phyloP scores from a whole-genome alignment of 371 early-diverging fungal species.

The Conidiobolus incongruus region DNA sequence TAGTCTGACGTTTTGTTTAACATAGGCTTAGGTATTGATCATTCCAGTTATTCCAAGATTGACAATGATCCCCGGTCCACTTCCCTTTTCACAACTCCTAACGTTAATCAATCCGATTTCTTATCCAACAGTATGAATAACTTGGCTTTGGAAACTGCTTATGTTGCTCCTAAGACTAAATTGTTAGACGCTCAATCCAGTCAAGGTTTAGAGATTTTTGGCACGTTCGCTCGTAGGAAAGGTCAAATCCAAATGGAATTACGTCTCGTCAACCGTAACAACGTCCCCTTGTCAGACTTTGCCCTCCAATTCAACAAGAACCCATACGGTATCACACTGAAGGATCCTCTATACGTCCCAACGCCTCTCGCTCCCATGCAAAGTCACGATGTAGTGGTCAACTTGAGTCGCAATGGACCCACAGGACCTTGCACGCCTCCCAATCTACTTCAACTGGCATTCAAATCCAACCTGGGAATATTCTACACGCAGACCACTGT shows the following conservation, averaged over 20 bases:
- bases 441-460: neutral
- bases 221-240: neutral
- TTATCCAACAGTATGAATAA: too few relatives aligned
- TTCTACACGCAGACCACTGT: neutral
- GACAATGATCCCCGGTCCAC: too few relatives aligned
- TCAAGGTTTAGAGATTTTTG: neutral
- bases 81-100: too few relatives aligned
- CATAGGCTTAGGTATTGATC: too few relatives aligned
- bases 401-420: neutral
- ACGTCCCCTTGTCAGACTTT: neutral
- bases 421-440: neutral
- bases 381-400: neutral
- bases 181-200: neutral
- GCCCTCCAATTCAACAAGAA: slow-evolving; percentile 2
- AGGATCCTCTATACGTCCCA: neutral
- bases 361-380: neutral
- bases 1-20: too few relatives aligned
- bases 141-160: neutral
- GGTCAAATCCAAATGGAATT: neutral
- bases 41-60: too few relatives aligned
- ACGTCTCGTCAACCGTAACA: neutral
- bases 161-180: neutral
- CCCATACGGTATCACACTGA: neutral
- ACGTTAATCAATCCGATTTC: too few relatives aligned
- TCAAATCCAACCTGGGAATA: slow-evolving; percentile 1